Base-by-base conservation (phyloP, 345 rosid genomes). In the Physaria fendleri region DNA sequence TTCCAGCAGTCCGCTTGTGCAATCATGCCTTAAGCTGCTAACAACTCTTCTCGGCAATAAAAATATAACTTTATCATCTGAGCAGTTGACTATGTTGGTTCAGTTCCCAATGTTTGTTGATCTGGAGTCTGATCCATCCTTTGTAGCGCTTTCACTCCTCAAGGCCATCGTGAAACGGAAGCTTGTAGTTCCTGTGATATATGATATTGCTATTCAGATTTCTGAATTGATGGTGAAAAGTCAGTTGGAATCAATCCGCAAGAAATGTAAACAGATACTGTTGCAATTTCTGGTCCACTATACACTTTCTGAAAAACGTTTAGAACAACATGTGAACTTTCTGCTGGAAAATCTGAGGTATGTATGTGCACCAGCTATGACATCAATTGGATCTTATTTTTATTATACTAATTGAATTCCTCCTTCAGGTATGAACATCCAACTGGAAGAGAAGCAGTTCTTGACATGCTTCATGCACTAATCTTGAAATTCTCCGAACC, bases 391-490 rank as follows among this genome's bases (percentile, higher is more conserved):
- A n/a, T 64, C 50, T 50, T 34, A 16, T n/a, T 24, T 57, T 71
- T 58, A 25, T 15, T 39, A 32, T 45, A 15, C 14, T 35, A 4
- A 50, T 32, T 55, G 33, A 24, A 40, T 32, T 22, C 63, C 6
- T 59, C 48, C 56, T 74, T 68, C 80, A 92, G 98, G 70, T 93
- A 87, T 54, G 84, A 82, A 67, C 81, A 82, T 83, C 50, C 88
- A 64, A 77, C 81, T 66, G 99, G 99, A 70, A 85, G 97, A 77
- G 79, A 80, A 68, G 87, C 97, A 44, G 97, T 87, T 25, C 90
- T 93, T 64, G 91, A 82, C 73, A 86, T 83, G 94, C 89, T 93
- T 20, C 77, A 76, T 41, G 79, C 82, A 8, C 82, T 93, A 11
- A 74, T 89, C 51, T 66, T 59, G 46, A 85, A 93, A 78, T 83